Evolutionary conservation across 306 rosid genomes (phyloP).

Genomic region (Macrotyloma uniflorum): DNA sequence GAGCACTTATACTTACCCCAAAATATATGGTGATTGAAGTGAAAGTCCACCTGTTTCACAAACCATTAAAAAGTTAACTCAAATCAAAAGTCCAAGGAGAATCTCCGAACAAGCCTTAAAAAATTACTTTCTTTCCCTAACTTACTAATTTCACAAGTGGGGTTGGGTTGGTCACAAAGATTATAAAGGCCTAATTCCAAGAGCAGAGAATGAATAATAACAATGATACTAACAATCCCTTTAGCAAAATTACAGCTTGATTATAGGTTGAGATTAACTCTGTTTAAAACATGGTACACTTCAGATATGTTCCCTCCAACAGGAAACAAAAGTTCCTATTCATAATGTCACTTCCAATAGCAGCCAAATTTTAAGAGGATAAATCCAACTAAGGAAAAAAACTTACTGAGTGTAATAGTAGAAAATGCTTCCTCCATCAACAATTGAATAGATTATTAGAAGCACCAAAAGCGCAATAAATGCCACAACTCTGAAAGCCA

Average conservation of each 20-base stretch:
- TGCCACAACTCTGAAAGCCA: conserved; percentile 77
- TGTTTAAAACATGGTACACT: background rate
- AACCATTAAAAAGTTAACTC: conserved; percentile 3
- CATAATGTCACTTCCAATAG: conserved; percentile 7
- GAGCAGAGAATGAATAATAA: background rate
- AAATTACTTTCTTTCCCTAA: background rate
- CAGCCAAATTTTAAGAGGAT: conserved; percentile 6
- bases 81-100: background rate
- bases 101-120: background rate
- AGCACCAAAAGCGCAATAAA: conserved; percentile 79
- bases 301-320: background rate
- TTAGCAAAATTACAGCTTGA: conserved; percentile 13
- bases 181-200: background rate
- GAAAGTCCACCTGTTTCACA: conserved; percentile 84
- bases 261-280: background rate
- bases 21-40: conserved; percentile 79
- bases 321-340: background rate
- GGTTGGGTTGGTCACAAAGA: conserved; percentile 7
- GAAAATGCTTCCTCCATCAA: conserved; percentile 80
- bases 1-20: conserved; percentile 71
- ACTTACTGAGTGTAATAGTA: conserved; percentile 90
- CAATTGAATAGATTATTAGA: conserved; percentile 60
- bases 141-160: background rate
- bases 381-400: conserved; percentile 22
- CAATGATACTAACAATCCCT: background rate